Conservation (phyloP, 2,329 filamentous ascomycete species). For the Penicillium palitans region DNA sequence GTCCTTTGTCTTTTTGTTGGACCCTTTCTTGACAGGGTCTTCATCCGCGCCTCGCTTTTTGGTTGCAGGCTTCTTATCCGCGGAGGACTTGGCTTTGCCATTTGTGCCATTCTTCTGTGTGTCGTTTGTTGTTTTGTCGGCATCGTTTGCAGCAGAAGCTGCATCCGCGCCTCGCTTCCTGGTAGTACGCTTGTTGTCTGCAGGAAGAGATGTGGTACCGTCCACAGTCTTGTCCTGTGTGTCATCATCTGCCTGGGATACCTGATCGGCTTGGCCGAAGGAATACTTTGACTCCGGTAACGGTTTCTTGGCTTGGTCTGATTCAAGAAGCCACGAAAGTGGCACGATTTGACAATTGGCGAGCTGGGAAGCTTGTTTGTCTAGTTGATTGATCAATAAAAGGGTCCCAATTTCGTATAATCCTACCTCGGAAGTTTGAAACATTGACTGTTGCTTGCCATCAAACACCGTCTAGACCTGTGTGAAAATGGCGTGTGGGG, state of each 20-base stretch:
- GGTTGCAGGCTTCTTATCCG: constrained; percentile 19
- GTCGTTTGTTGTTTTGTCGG: too few species aligned
- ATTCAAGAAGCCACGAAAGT: constrained; percentile 64
- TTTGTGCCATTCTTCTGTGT: constrained; percentile 22
- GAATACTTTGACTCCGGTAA: constrained; percentile 43
- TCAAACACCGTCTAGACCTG: background rate
- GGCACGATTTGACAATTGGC: constrained; percentile 57
- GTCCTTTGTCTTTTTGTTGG: constrained; percentile 45
- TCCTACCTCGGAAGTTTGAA: background rate
- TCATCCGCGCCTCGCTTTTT: constrained; percentile 11
- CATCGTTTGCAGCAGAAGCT: background rate
- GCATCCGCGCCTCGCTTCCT: background rate
- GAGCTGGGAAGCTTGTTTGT: constrained; percentile 48
- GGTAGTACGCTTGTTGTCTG: background rate
- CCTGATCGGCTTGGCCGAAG: constrained; percentile 22
- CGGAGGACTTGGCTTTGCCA: constrained; percentile 2
- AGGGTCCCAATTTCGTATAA: fast-evolving
- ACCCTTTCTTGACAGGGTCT: background rate
- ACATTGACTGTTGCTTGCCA: background rate
- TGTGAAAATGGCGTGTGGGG: too few species aligned
- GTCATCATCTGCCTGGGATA: constrained; percentile 10
- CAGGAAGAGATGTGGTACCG: background rate
- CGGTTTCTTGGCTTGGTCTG: constrained; percentile 45
- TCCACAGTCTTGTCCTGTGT: constrained; percentile 28
- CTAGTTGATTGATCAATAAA: constrained; percentile 52